Evolutionary conservation across 495 filamentous ascomycete species (phyloP).

Genomic region (Talaromyces ruber): DNA sequence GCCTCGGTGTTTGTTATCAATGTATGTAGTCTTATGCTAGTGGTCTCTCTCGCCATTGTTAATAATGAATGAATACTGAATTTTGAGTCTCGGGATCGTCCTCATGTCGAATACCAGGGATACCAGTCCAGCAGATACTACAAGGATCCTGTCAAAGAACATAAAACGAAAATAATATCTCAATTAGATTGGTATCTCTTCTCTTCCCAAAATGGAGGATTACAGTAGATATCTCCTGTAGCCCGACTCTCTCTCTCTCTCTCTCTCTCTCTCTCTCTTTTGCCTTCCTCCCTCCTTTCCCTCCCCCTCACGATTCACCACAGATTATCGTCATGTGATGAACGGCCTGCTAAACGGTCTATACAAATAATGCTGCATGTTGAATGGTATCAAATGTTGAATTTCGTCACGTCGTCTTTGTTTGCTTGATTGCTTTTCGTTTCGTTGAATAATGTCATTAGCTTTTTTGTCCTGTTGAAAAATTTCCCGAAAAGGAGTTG

Average conservation of each 20-base stretch:
- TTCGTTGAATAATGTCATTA: not conserved
- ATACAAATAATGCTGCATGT: constrained; percentile 5
- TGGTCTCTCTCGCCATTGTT: not conserved
- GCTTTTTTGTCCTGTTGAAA: not conserved
- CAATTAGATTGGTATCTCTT: not conserved
- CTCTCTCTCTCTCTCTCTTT: too few species aligned
- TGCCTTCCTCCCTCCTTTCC: not conserved
- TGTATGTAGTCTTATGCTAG: not conserved
- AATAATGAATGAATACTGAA: not conserved
- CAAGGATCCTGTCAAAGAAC: constrained; percentile 14
- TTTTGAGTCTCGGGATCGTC: not conserved
- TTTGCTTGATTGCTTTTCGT: not conserved
- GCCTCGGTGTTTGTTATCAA: not conserved
- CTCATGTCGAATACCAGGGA: not conserved
- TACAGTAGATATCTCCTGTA: not conserved
- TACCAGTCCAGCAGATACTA: too few species aligned
- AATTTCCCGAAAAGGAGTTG: not conserved
- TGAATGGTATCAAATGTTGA: constrained; percentile 9
- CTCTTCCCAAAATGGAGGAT: not conserved
- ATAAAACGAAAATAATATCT: constrained; percentile 7
- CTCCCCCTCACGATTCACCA: not conserved
- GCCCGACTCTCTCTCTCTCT: too few species aligned
- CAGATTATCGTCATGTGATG: too few species aligned
- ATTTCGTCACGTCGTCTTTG: constrained; percentile 7
- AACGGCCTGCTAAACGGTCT: not conserved